These are phyloP conservation scores for Olyra latifolia DNA, from an alignment of 176 grass and related monocot species.

Conservation along the genomic window DNA sequence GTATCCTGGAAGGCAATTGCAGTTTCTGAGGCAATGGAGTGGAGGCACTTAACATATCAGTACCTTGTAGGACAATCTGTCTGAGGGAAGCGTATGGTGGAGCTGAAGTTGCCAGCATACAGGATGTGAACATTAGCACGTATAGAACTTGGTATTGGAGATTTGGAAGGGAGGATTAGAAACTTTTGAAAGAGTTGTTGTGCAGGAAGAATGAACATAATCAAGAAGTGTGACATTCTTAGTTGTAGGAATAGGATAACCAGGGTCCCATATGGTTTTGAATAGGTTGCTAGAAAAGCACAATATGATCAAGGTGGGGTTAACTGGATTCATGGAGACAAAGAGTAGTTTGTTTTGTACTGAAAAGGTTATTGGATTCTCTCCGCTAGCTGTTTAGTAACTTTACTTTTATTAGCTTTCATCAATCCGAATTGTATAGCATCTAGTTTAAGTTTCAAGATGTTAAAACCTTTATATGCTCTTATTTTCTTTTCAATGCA, in stretches of 20 bases:
- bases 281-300: neutral
- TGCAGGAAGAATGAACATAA: neutral
- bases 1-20: neutral
- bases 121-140: neutral
- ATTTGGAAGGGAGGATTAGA: neutral
- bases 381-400: neutral
- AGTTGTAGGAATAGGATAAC: neutral
- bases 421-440: neutral
- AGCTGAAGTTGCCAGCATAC: neutral
- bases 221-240: neutral
- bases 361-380: neutral
- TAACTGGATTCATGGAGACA: neutral
- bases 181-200: neutral
- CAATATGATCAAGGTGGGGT: neutral
- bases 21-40: neutral
- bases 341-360: neutral
- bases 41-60: neutral
- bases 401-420: neutral
- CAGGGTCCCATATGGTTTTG: neutral
- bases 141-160: neutral
- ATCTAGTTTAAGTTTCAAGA: neutral
- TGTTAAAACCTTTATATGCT: neutral
- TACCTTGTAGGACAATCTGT: neutral
- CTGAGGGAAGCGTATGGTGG: neutral
- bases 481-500: neutral